Evolutionary conservation across 192 early-diverging fungal species (phyloP), one percentile per base, ranked within the genome.

Genomic region (Tieghemiomyces parasiticus): DNA sequence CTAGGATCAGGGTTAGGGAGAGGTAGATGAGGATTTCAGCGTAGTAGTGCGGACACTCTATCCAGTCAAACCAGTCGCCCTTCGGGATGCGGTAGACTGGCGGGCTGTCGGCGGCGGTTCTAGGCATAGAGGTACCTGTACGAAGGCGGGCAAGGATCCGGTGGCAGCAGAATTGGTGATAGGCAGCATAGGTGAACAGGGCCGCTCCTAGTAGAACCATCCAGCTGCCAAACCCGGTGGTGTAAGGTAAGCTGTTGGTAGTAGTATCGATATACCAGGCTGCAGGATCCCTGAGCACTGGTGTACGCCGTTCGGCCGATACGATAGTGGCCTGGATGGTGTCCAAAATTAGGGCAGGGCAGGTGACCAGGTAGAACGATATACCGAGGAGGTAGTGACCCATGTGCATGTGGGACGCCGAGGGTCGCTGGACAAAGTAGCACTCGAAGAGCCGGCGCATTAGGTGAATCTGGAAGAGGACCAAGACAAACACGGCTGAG

Each of bases 1-100:
- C 68, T 29, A 82, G 65, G n/a, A 84, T 62, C 33, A 73, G 74
- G 22, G 84, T 60, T 2, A 50, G 26, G 26, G 75, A 74, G 30
- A 77, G 9, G 61, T 88, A 88, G 22, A 88, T 67, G 3, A 88
- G 53, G 49, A 88, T 83, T 63, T 88, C 86, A 54, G 79, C 78
- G 20, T 82, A 71, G 58, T 82, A 88, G 67, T 88, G 86, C 30
- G 86, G 83, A 2, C 74, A 69, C 12, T 79, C 75, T 2, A 84
- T 63, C 34, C 69, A 70, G 46, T 76, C 61, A 62, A 86, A 88
- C 79, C 82, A 74, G 59, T 84, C 82, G 31, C 84, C 84, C 42
- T 64, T 66, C 0, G 86, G 84, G 24, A 88, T 71, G 45, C 61
- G 67, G 61, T 88, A 88, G 8, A 35, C 29, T 16, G 12, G 60